A percentile compares a stretch with the other conserved stretches of the same genome.
phyloP scores from a whole-genome alignment of 352 stramenopile genomes.

The Thalassiosira gravida region DNA sequence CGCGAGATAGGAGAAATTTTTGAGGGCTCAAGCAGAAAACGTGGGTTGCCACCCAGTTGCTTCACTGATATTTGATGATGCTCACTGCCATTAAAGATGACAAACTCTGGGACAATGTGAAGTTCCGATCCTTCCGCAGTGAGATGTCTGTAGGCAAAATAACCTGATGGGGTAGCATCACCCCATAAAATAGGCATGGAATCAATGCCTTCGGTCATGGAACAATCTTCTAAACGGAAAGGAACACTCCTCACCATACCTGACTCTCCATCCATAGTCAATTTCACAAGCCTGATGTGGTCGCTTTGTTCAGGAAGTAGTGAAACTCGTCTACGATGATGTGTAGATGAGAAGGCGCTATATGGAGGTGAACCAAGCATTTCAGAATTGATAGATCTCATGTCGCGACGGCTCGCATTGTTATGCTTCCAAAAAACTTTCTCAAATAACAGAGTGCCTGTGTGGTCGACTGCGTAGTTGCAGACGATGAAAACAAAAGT shows the following conservation, averaged over 20 bases:
- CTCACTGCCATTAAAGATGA: conserved; percentile 84
- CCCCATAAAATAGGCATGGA: conserved; percentile 78
- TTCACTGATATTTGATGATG: conserved; percentile 70
- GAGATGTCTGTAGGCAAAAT: conserved; percentile 81
- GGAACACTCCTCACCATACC: conserved; percentile 71
- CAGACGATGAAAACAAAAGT: conserved; percentile 76
- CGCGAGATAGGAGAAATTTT: conserved; percentile 64
- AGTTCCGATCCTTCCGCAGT: conserved; percentile 78
- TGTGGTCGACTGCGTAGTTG: conserved; percentile 85
- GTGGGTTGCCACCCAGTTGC: conserved; percentile 49
- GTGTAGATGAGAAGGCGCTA: conserved; percentile 73
- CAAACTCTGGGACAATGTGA: conserved; percentile 85
- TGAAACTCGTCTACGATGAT: conserved; percentile 69
- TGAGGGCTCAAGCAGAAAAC: conserved; percentile 53
- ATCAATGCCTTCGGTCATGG: conserved; percentile 79
- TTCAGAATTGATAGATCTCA: conserved; percentile 25
- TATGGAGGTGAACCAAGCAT: conserved; percentile 56
- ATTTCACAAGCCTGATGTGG: conserved; percentile 71
- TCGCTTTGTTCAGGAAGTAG: conserved; percentile 68
- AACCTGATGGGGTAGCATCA: conserved; percentile 68
- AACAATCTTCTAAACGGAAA: conserved; percentile 80
- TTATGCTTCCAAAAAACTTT: conserved; percentile 53
- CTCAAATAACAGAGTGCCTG: conserved; percentile 82
- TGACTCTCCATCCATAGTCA: conserved; percentile 82
- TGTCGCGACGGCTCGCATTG: conserved; percentile 16